Conservation (phyloP, 2,329 filamentous ascomycete genomes). For the Aspergillus vadensis region DNA sequence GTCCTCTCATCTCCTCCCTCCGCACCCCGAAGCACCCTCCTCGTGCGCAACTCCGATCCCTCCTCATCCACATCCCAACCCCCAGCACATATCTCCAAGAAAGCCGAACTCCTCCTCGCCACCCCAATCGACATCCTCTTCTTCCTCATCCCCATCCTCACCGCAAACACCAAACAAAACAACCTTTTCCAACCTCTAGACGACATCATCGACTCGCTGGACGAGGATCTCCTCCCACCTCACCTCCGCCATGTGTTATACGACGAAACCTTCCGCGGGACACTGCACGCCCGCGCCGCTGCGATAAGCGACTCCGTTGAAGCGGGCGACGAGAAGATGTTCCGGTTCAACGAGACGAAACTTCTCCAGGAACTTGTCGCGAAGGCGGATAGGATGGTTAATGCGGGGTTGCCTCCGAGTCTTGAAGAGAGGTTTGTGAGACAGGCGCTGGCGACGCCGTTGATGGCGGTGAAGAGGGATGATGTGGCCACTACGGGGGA, state of each 20-base stretch:
- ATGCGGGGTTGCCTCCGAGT: slow-evolving; percentile 68
- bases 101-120: slow-evolving; percentile 76
- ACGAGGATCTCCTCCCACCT: slow-evolving; percentile 37
- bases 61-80: slow-evolving; percentile 7
- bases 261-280: slow-evolving; percentile 41
- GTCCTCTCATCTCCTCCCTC: slow-evolving; percentile 55
- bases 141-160: slow-evolving; percentile 72
- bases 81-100: slow-evolving; percentile 62
- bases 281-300: slow-evolving; percentile 67
- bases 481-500: slow-evolving; percentile 38
- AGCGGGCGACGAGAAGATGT: slow-evolving; percentile 82
- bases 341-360: slow-evolving; percentile 72
- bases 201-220: slow-evolving; percentile 51
- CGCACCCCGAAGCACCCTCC: slow-evolving; percentile 57
- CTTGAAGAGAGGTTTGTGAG: slow-evolving; percentile 85
- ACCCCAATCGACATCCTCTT: slow-evolving; percentile 85
- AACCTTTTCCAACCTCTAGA: slow-evolving; percentile 52
- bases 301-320: slow-evolving; percentile 79
- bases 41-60: slow-evolving; percentile 38
- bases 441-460: slow-evolving; percentile 73
- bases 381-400: slow-evolving; percentile 73
- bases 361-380: slow-evolving; percentile 64
- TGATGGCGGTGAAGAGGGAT: slow-evolving; percentile 67
- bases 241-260: slow-evolving; percentile 46
- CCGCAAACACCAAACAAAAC: slow-evolving; percentile 39